Evolutionary conservation across 495 filamentous ascomycete species (phyloP).

Genomic region (Penicillium paxilli): DNA sequence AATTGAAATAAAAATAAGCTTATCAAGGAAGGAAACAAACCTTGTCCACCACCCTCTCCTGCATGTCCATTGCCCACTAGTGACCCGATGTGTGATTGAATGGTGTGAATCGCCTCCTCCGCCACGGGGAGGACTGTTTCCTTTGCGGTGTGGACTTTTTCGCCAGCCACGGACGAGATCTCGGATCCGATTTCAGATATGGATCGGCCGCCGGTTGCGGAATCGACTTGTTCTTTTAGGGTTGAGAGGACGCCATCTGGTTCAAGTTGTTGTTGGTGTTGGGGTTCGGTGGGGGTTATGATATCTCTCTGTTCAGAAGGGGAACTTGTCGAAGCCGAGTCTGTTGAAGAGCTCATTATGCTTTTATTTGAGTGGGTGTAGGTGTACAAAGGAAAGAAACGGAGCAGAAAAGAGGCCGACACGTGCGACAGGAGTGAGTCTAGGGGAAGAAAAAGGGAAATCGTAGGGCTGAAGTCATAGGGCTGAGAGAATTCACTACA

Average conservation of each 20-base stretch:
- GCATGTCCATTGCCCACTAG: background rate
- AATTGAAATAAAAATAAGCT: background rate
- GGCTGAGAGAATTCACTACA: conserved; percentile 15
- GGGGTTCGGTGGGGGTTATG: background rate
- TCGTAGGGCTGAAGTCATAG: conserved; percentile 17
- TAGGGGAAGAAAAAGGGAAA: background rate
- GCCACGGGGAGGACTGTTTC: conserved; percentile 8
- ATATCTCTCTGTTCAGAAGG: conserved; percentile 1
- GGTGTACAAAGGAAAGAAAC: background rate
- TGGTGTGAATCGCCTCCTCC: conserved; percentile 2
- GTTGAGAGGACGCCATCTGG: conserved; percentile 2
- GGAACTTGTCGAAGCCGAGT: background rate
- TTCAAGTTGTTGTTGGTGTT: background rate
- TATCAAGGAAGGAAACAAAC: background rate
- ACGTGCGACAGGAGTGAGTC: no score
- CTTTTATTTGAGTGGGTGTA: background rate
- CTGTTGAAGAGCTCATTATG: conserved; percentile 3
- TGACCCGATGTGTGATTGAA: background rate
- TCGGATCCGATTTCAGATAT: conserved; percentile 7
- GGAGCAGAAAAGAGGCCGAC: background rate
- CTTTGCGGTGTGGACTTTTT: conserved; percentile 2
- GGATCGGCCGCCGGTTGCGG: background rate
- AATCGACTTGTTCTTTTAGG: conserved; percentile 7
- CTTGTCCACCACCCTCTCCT: background rate
- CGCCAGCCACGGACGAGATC: background rate